These are phyloP conservation scores for Colletotrichum truncatum DNA, from an alignment of 2,329 filamentous ascomycete genomes.

Conservation along the genomic window DNA sequence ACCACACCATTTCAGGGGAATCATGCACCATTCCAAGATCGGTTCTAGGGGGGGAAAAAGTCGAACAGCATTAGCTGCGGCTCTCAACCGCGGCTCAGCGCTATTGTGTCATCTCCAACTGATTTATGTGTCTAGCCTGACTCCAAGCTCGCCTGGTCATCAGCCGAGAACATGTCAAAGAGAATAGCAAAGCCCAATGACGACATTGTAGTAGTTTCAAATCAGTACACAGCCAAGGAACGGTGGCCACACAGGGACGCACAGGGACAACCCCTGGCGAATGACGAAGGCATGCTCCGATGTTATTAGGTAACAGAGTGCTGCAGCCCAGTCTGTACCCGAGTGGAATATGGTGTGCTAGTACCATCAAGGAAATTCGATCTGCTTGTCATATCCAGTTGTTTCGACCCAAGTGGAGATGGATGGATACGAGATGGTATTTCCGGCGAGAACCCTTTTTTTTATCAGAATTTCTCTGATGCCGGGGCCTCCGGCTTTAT, in stretches of 20 bases:
- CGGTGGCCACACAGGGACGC: constrained; percentile 8
- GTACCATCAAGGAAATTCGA: constrained; percentile 16
- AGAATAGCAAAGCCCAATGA: neutral
- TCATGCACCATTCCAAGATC: constrained; percentile 16
- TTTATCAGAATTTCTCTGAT: neutral
- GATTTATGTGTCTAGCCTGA: neutral
- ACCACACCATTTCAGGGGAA: constrained; percentile 3
- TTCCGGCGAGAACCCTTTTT: constrained; percentile 4
- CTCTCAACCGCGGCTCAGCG: neutral
- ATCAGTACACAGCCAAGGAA: neutral
- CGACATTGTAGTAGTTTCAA: constrained; percentile 1
- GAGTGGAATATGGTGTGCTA: constrained; percentile 9
- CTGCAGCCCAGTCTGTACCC: neutral
- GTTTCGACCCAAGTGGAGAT: constrained; percentile 28
- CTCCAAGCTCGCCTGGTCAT: neutral
- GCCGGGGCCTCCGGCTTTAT: constrained; percentile 14
- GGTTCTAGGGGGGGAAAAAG: neutral
- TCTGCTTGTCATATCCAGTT: constrained; percentile 22
- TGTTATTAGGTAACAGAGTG: constrained; percentile 25
- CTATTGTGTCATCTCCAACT: neutral
- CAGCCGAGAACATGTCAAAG: neutral
- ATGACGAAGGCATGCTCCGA: constrained; percentile 14
- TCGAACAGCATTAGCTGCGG: neutral
- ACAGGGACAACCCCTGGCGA: constrained; percentile 19
- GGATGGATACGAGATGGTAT: constrained; percentile 23